Evolutionary conservation across 2,329 filamentous ascomycete genomes (phyloP), one percentile per base, ranked within the genome.

Genomic region (Zymoseptoria brevis): DNA sequence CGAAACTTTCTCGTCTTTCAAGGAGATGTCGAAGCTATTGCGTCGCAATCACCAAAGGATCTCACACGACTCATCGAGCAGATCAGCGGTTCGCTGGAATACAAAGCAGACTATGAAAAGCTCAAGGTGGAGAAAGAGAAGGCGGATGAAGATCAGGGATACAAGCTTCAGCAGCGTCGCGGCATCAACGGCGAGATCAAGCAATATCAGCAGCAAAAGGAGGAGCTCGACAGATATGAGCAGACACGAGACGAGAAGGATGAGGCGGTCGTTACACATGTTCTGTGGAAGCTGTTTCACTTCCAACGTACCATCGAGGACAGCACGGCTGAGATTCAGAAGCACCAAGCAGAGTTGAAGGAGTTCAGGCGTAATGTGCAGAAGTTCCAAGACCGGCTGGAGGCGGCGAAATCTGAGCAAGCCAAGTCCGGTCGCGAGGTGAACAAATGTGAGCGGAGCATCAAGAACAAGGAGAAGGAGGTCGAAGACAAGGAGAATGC

Each of bases 1-100:
- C 85, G 94, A 65, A 99, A 99, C 72, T 99, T 99, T 73, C 83
- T 99, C 4, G 94, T 99, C 41, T 99, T 99, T 73, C 94, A 99
- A 75, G 95, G 94, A 65, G 94, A 99, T 72, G 93, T 99, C 19
- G 94, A 99, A 74, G 89, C 91, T 22, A 96, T 99, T 70, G 95
- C 94, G 1, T 91, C 91, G 7, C 94, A 97, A 73, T 95, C 91
- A 1, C 91, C 94, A 0, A 92, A 91, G 67, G 94, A 97, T 69
- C 83, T 99, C 48, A 99, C 94, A 0, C 84, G 90, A 55, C 79
- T 99, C 55, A 96, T 99, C 58, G 94, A 99, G 76, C 94, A 97
- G 75, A 97, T 99, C 62, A 97, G 93, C 1, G 94, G 94, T 52
- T 96, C 92, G 74, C 76, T 97, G 55, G 94, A 99, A 69, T 90